Evolutionary conservation across 257 asterid species (phyloP).

Genomic region (Solanum bukasovii): DNA sequence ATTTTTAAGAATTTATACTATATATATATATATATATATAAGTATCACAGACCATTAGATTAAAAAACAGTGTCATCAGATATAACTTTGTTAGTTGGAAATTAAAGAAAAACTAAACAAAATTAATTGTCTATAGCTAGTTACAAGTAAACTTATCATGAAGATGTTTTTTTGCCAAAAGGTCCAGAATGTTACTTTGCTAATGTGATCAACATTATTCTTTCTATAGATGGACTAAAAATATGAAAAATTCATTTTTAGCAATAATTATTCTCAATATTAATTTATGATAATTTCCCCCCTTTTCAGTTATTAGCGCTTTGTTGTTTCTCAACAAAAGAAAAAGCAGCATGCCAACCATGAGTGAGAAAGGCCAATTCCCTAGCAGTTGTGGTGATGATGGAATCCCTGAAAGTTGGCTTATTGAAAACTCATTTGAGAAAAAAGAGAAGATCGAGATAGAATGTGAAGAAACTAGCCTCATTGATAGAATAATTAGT

Average conservation of each 20-base stretch:
- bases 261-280: background rate
- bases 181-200: background rate
- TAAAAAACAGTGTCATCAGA: too few relatives aligned
- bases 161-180: too few relatives aligned
- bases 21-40: too few relatives aligned
- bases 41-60: too few relatives aligned
- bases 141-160: too few relatives aligned
- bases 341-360: background rate
- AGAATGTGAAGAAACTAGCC: background rate
- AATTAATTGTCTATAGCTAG: too few relatives aligned
- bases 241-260: too few relatives aligned
- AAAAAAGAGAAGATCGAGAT: background rate
- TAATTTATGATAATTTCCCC: background rate
- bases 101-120: too few relatives aligned
- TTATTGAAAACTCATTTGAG: background rate
- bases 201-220: background rate
- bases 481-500: background rate
- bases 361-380: background rate
- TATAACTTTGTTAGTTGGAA: too few relatives aligned
- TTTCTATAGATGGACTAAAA: background rate
- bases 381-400: background rate
- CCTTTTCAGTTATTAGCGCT: background rate
- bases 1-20: too few relatives aligned
- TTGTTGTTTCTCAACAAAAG: background rate
- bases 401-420: background rate